Conservation (phyloP, 768 basidiomycete species). For the Paxillus involutus region DNA sequence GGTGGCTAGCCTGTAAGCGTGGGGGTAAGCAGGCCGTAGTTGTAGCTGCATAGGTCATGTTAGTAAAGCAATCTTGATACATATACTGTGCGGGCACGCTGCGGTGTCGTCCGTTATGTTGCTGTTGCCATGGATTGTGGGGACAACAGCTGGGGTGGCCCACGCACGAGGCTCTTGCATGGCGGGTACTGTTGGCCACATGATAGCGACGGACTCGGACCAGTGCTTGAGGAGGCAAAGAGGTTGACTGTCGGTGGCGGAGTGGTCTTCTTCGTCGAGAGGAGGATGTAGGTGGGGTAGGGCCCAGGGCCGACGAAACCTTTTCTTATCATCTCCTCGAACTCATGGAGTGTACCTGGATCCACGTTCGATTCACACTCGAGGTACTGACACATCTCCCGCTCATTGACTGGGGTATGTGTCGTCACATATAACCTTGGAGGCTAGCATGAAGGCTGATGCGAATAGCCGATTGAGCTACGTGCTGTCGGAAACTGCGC, state of each 20-base stretch:
- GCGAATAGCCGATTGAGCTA: constrained; percentile 69
- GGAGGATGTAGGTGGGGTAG: constrained; percentile 39
- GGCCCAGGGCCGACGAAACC: constrained; percentile 47
- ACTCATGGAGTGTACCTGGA: constrained; percentile 54
- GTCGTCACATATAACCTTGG: constrained; percentile 86
- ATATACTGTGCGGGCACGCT: too few relatives aligned
- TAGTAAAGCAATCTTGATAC: too few relatives aligned
- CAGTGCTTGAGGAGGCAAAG: constrained; percentile 31
- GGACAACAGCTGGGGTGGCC: too few relatives aligned
- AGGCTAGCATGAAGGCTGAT: constrained; percentile 72
- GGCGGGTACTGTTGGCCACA: constrained; percentile 31
- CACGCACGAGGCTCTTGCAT: too few relatives aligned
- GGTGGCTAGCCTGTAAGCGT: too few relatives aligned
- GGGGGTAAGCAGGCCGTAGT: too few relatives aligned
- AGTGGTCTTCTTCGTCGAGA: constrained; percentile 61
- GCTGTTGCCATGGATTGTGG: too few relatives aligned
- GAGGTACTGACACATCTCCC: constrained; percentile 82
- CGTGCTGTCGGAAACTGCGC: constrained; percentile 70
- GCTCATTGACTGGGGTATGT: constrained; percentile 90
- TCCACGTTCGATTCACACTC: constrained; percentile 90
- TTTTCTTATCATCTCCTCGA: constrained; percentile 56
- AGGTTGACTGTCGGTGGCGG: constrained; percentile 33
- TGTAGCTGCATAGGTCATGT: too few relatives aligned
- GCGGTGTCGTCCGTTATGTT: too few relatives aligned
- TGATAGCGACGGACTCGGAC: constrained; percentile 25